Conservation (phyloP, 2,329 filamentous ascomycete species). For the Fusarium irregulare region DNA sequence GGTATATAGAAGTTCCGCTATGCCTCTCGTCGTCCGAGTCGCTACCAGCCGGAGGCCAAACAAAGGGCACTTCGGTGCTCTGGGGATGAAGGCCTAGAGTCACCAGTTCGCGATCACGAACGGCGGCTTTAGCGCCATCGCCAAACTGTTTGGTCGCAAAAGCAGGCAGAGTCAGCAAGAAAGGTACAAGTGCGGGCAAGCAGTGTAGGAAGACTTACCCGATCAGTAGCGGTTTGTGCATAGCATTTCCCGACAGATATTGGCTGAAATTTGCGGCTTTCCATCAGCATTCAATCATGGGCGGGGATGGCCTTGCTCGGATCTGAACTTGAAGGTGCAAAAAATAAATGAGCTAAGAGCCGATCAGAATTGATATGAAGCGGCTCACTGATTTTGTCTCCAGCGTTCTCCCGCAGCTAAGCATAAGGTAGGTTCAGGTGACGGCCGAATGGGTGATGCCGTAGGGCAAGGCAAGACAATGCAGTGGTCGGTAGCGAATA, state of each 20-base stretch:
- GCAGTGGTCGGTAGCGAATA: not conserved
- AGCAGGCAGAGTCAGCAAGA: conserved; percentile 15
- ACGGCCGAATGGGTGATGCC: not conserved
- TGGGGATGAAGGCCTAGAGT: conserved; percentile 39
- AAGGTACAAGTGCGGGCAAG: not conserved
- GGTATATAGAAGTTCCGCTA: conserved; percentile 44
- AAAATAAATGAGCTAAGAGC: not conserved
- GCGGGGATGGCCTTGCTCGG: conserved; percentile 25
- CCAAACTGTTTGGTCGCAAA: conserved; percentile 51
- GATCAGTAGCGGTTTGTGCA: conserved; percentile 52
- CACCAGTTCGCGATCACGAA: conserved; percentile 52
- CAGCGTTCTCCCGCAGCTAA: not conserved
- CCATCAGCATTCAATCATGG: conserved; percentile 44
- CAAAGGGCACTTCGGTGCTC: conserved; percentile 44
- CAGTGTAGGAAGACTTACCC: conserved; percentile 41
- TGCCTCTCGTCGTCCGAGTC: conserved; percentile 42
- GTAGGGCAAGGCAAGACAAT: not conserved
- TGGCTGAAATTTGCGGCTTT: conserved; percentile 43
- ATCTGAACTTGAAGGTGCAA: not conserved
- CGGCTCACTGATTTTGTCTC: not conserved
- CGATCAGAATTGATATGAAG: not conserved
- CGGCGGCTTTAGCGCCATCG: conserved; percentile 47
- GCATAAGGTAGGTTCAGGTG: not conserved
- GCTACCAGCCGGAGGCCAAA: conserved; percentile 44
- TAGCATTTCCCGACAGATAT: conserved; percentile 53